Evolutionary conservation across 1,284 basidiomycete species (phyloP), one percentile per base, ranked within the genome.

Genomic region (Cutaneotrichosporon spelunceum): DNA sequence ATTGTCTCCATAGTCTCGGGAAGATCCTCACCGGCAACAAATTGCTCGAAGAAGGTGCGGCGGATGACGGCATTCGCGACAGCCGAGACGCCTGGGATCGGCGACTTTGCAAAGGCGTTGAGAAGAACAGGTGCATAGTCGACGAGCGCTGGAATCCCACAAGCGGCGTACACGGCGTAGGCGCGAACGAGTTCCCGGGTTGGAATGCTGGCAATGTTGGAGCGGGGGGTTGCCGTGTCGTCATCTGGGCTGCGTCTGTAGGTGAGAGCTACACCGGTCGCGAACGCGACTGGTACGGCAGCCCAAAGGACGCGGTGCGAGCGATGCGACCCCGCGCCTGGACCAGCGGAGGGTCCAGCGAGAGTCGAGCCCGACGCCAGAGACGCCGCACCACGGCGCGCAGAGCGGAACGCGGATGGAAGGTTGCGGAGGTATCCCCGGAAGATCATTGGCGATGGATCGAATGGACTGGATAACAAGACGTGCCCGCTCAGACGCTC

Each of bases 11-110:
- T 47, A 4, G 56, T 57, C 45, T 84, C 87, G 34, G 84, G 82
- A 0, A 88, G 88, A 0, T 88, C 88, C 64, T 95, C 92, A 4
- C 89, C 91, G 1, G 91, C 91, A 7, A 94, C 91, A 70, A 96
- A 96, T 70, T 83, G 80, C 53, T 84, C 82, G 72, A 94, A 96
- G 81, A 96, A 96, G 3, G 93, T 95, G 29, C 82, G 79, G 49
- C 90, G 83, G 11, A 95, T 87, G 62, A 90, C 74, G 8, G 82
- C 82, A 73, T 92, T 87, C 2, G 88, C 86, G 45, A 91, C 66
- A 53, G 84, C 79, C 61, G 81, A 84, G 1, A 94, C 63, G 4
- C 86, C 84, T 1, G 93, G 91, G 14, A 91, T 79, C 11, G 70
- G 67, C 3, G 75, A 72, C 57, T 83, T 81, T 1, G 84, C 82